Base-by-base conservation (phyloP, 2,329 filamentous ascomycete species). In the Pseudopithomyces maydicus region DNA sequence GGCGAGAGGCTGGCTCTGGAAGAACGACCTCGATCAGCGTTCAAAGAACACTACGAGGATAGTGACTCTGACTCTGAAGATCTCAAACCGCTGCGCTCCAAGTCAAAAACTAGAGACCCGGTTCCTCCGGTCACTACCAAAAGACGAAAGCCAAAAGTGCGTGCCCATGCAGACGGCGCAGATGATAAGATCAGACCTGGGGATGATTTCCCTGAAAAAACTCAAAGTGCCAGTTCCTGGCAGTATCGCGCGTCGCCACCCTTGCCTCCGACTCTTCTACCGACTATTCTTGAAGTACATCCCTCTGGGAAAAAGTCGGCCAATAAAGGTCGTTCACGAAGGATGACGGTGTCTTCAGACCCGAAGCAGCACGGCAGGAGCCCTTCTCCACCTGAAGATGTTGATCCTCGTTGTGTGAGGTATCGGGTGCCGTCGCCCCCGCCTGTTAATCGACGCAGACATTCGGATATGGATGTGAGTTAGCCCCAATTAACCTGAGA, bases 381-480 rank as follows among this genome's bases (percentile, higher is more conserved):
- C 8, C 17, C 29, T 36, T 48, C 45, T 4, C 29, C 45, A 36
- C 17, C 29, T 23, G 15, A 36, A 6, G 22, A 44, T 22, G 22
- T 46, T 15, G 26, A 48, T n/a, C 20, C 29, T 15, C 41, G 41
- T 14, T 44, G 11, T 44, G 41, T 26, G 41, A 44, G 41, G 15
- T 26, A 44, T n/a, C 45, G 19, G 8, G 15, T 36, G 20, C 29
- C 32, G 2, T 48, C 32, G 17, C 45, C 45, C 20, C 45, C 45
- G 6, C 17, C 23, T 32, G 12, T 36, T 17, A 48, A 22, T 36
- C 45, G 26, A 19, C 45, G 32, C 32, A 48, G 45, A 36, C 45
- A 48, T 36, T 48, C 32, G 3, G 45, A 48, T 22, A 36, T 48
- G 32, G 45, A 48, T 36, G 45, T 48, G 33, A n/a, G 43, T 46